Percentiles rank a stretch among this genome's conserved stretches.
Conservation (phyloP, 2,329 filamentous ascomycete species). For the Cadophora luteo-olivacea region DNA sequence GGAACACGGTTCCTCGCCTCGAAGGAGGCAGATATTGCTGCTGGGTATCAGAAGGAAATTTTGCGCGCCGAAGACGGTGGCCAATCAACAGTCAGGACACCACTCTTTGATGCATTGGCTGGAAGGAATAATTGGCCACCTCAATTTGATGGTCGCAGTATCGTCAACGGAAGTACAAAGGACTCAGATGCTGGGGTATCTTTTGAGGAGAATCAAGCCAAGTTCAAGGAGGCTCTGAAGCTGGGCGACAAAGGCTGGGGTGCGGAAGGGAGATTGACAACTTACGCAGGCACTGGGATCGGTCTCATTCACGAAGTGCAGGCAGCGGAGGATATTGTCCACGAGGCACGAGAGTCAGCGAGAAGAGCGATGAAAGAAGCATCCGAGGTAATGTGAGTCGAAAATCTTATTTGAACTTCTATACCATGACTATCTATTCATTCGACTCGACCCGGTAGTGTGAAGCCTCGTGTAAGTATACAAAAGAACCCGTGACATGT, state of each 20-base stretch:
- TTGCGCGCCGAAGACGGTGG: conserved; percentile 54
- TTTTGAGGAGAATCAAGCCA: conserved; percentile 44
- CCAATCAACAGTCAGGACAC: conserved; percentile 52
- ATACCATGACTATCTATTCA: neutral
- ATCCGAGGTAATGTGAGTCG: neutral
- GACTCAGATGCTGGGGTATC: conserved; percentile 48
- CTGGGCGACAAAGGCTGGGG: conserved; percentile 51
- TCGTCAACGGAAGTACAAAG: conserved; percentile 58
- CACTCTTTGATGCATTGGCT: conserved; percentile 56
- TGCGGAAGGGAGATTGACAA: conserved; percentile 26
- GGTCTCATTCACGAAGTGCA: conserved; percentile 32
- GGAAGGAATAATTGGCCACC: conserved; percentile 63
- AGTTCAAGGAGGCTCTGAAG: conserved; percentile 25
- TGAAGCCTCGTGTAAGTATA: neutral
- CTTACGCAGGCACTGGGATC: conserved; percentile 34
- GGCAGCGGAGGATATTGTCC: conserved; percentile 31
- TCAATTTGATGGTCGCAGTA: conserved; percentile 59
- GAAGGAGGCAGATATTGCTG: conserved; percentile 51
- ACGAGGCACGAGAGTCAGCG: conserved; percentile 22
- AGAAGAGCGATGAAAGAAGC: neutral
- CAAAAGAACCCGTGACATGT: neutral
- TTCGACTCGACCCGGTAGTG: neutral
- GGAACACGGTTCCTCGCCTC: conserved; percentile 56
- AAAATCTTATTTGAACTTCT: neutral
- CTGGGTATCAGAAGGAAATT: conserved; percentile 54